These are phyloP conservation scores for Cladosporium austrohemisphaericum DNA, from an alignment of 2,329 filamentous ascomycete genomes.

Conservation along the genomic window DNA sequence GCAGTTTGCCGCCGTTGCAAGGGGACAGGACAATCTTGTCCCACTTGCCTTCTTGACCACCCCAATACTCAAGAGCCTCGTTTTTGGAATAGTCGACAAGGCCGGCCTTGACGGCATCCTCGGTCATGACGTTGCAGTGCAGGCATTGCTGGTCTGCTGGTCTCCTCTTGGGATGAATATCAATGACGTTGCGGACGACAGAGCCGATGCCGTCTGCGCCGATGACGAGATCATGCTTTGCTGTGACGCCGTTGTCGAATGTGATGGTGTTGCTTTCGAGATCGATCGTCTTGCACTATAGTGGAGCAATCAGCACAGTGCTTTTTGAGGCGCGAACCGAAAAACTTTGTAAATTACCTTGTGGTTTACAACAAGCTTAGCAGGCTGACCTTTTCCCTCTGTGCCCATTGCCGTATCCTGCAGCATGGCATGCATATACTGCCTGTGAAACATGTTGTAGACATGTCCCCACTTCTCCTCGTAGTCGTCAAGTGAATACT, in stretches of 20 bases:
- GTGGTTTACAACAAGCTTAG: constrained; percentile 55
- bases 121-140: constrained; percentile 61
- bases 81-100: constrained; percentile 61
- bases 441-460: constrained; percentile 67
- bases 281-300: constrained; percentile 45
- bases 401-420: constrained; percentile 54
- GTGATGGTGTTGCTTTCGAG: constrained; percentile 42
- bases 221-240: constrained; percentile 57
- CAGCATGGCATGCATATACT: constrained; percentile 66
- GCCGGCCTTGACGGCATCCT: constrained; percentile 55
- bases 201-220: constrained; percentile 68
- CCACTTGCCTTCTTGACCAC: constrained; percentile 58
- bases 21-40: constrained; percentile 70
- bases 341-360: constrained; percentile 18
- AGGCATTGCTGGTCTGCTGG: constrained; percentile 60
- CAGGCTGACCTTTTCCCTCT: constrained; percentile 53
- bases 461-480: constrained; percentile 62
- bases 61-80: constrained; percentile 66
- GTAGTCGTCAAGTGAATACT: constrained; percentile 63
- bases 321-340: too few species aligned
- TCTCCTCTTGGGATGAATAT: constrained; percentile 57
- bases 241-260: constrained; percentile 52
- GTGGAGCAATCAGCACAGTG: constrained; percentile 37
- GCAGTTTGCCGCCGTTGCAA: constrained; percentile 61
- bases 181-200: constrained; percentile 58